Evolutionary conservation across 2,329 filamentous ascomycete species (phyloP), one percentile per base, ranked within the genome.

Genomic region (Alternaria conjuncta): DNA sequence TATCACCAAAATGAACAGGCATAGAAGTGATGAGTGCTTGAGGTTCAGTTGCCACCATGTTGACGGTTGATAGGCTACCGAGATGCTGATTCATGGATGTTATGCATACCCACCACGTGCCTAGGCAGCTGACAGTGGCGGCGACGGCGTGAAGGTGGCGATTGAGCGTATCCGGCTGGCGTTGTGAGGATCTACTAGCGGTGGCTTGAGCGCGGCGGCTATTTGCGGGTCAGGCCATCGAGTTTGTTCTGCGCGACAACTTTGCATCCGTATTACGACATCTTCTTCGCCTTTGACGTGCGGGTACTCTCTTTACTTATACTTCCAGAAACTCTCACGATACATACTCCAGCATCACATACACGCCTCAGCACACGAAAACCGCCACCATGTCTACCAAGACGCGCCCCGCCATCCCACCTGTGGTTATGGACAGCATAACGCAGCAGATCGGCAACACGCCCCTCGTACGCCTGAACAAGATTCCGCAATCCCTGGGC

Each of bases 401-500:
- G 57, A 86, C 84, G 21, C 80, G 79, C 66, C 83, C 85, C 67
- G 82, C 82, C 64, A 79, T 85, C 64, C 86, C 86, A 47, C 86
- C 87, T 3, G 82, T 84, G 66, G 84, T 86, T 61, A 86, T 89
- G 81, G 82, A 88, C 75, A 90, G 89, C 60, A 92, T 94, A 69
- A 92, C 90, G 49, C 90, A 97, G 82, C 89, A 97, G 71, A 97
- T 99, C 74, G 95, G 94, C 76, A 95, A 96, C 82, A 97, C 95
- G 44, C 96, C 96, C n/a, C 89, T 99, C 57, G 93, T 99, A 45
- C 91, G 92, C 54, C 86, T 99, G 67, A 97, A 97, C 84, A 94
- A 92, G 83, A 90, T 99, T 67, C 96, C 96, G 4, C 91, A 96
- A 79, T 95, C 92, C 57, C 86, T 97, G 20, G 95, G 95, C 57